Evolutionary conservation across 148 eudicot species (phyloP), one percentile per base, ranked within the genome.

Genomic region (Rhododendron vialii): DNA sequence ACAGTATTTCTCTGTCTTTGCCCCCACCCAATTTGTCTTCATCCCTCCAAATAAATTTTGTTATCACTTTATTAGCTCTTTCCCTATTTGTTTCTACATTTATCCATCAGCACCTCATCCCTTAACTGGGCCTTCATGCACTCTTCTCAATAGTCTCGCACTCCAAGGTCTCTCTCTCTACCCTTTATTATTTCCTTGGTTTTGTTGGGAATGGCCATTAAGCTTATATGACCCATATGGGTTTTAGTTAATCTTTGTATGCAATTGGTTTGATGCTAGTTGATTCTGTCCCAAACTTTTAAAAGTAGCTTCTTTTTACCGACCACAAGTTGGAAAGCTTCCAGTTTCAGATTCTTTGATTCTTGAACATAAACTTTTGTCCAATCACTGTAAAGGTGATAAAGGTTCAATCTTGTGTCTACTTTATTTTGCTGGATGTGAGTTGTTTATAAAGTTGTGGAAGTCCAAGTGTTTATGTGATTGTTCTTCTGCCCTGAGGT

Each of bases 11-110:
- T 84, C 86, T 73, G 22, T 81, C 69, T 81, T 28, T 83, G 17
- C 83, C 78, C 85, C 77, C 78, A 41, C 50, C 81, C 80, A 17
- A 22, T 88, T 88, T 90, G 89, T 90, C 89, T 43, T 82, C 87
- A 24, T 88, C 84, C 78, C 69, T 55, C 59, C 51, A 26, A 41
- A 65, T 75, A 38, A 73, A 12, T 43, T 78, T 61, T 36, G 22
- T 61, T 14, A 9, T 3, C 28, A 13, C n/a, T 20, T 35, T 86
- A 47, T 33, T 43, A 80, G 63, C 33, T 12, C 24, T 24, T 15
- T 10, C 17, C 61, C 36, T n/a, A 57, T 47, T 81, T 81, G 71
- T 75, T 53, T 71, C 81, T 59, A 76, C 33, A 13, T 67, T 67
- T 67, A 67, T 82, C 86, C 83, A 78, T 83, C 84, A 55, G 35